Evolutionary conservation across 345 rosid species (phyloP), one percentile per base, ranked within the genome.

Genomic region (Populus alba): DNA sequence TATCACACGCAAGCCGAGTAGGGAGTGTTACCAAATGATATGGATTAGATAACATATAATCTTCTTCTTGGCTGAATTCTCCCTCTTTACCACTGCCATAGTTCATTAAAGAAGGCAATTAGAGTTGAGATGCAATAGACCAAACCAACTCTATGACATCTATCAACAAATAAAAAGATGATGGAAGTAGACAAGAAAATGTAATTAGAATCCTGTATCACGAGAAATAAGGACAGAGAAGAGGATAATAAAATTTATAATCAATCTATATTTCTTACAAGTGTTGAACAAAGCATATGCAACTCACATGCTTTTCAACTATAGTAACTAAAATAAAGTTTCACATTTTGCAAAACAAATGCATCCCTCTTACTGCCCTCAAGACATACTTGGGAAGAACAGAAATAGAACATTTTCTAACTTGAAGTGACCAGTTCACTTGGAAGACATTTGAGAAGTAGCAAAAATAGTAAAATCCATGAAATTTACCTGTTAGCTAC

Each of bases 31-130:
- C 99, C 97, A 96, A 81, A 87, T 96, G 98, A 86, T 96, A 96
- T 7, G 99, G 99, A 85, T 92, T 90, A 69, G 97, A 90, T 79
- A 91, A 86, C 74, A 96, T 93, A 83, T 92, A 91, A 84, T 92
- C 97, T 61, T 94, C 95, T n/a, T 96, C 99, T 68, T 86, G 94
- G 84, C 80, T 86, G 75, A 86, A 73, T 57, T 89, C 99, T 29
- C 89, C 91, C 43, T 91, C 95, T 83, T 91, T 94, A 75, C 97
- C 91, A 72, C 99, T 96, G 87, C 76, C 84, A 73, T 57, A 39
- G 29, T 33, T 25, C 43, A 78, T 51, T 57, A 68, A 80, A 22
- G n/a, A 41, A 74, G 49, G 77, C 29, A 15, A 81, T 77, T 55
- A 73, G 79, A 76, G 66, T 27, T 49, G 31, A 78, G 71, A 76